Evolutionary conservation across 768 basidiomycete genomes (phyloP).

Genomic region (Clavulina sp.): DNA sequence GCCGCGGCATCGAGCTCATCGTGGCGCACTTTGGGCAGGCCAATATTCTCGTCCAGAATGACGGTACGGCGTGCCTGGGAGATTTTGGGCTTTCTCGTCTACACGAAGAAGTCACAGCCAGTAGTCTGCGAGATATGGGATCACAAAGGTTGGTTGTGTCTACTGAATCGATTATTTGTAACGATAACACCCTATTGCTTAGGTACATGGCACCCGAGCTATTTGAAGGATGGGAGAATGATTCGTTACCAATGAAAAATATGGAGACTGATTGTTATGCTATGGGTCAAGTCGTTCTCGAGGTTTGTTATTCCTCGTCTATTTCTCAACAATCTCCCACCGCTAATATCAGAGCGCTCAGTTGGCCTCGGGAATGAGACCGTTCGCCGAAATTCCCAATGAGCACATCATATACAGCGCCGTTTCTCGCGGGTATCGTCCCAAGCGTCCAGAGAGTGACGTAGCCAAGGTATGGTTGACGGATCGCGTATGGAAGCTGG

Average conservation of each 20-base stretch:
- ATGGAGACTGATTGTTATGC: neutral
- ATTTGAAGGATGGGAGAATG: neutral
- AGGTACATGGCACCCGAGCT: constrained; percentile 1
- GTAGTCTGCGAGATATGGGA: neutral
- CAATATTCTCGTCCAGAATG: neutral
- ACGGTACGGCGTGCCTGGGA: neutral
- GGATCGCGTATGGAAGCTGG: neutral
- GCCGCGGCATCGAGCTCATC: no score
- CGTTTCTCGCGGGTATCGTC: neutral
- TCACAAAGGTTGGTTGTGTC: neutral
- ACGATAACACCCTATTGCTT: no score
- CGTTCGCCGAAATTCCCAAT: neutral
- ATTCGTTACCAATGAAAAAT: neutral
- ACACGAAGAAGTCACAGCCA: neutral
- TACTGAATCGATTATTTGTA: no score
- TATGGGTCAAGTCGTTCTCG: neutral
- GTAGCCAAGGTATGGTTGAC: neutral
- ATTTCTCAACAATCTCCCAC: neutral
- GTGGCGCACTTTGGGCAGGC: neutral
- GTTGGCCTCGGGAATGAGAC: neutral
- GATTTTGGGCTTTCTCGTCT: neutral
- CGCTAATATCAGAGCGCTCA: neutral
- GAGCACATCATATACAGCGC: neutral
- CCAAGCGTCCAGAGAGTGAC: neutral
- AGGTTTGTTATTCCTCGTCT: neutral